These are phyloP conservation scores for Geotrichum restrictum DNA, from an alignment of 1,139 yeast species.

Conservation along the genomic window DNA sequence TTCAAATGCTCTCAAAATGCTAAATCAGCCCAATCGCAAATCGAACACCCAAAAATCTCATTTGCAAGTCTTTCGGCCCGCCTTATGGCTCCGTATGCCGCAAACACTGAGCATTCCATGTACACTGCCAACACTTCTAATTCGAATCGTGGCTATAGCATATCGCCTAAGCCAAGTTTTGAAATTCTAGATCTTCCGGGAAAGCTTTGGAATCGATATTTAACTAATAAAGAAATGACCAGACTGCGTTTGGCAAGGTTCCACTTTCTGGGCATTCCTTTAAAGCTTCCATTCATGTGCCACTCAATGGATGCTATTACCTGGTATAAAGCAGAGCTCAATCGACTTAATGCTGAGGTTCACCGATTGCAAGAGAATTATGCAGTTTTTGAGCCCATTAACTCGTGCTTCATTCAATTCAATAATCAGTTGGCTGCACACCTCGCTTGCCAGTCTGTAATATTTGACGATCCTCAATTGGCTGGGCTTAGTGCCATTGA, in stretches of 20 bases:
- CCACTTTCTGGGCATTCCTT: slow-evolving; percentile 17
- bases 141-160: background rate
- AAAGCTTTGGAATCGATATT: slow-evolving; percentile 28
- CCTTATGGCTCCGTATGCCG: background rate
- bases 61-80: background rate
- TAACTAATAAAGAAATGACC: slow-evolving; percentile 24
- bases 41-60: slow-evolving; percentile 12
- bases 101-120: background rate
- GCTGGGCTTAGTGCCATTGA: slow-evolving; percentile 23
- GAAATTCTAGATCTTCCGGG: slow-evolving; percentile 24
- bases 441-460: slow-evolving; percentile 33
- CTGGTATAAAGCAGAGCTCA: slow-evolving; percentile 30
- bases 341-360: slow-evolving; percentile 30
- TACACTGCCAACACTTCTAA: background rate
- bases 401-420: slow-evolving; percentile 38
- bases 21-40: slow-evolving; percentile 1
- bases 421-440: slow-evolving; percentile 34
- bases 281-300: slow-evolving; percentile 22
- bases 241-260: slow-evolving; percentile 19
- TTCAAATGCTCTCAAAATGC: slow-evolving; percentile 12
- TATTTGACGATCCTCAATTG: slow-evolving; percentile 23
- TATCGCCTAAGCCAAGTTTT: slow-evolving; percentile 2
- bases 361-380: slow-evolving; percentile 25
- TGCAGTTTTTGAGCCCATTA: slow-evolving; percentile 24
- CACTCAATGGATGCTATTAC: slow-evolving; percentile 26